phyloP scores from a whole-genome alignment of 768 basidiomycete genomes.

The Gloeostereum incarnatum region DNA sequence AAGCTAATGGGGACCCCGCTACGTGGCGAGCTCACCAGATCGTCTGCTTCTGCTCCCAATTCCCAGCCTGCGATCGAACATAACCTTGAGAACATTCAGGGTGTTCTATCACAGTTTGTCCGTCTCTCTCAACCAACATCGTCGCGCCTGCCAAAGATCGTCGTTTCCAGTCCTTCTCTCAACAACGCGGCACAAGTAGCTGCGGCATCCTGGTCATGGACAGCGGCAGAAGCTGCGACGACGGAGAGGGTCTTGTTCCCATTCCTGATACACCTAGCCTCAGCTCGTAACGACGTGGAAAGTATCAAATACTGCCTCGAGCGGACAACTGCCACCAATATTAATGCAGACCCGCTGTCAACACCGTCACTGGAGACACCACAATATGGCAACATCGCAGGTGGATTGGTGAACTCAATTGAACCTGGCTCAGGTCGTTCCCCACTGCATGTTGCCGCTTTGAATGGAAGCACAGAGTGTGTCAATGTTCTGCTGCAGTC shows the following conservation, averaged over 20 bases:
- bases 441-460: slow-evolving; percentile 70
- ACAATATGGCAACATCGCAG: slow-evolving; percentile 35
- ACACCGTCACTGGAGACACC: slow-evolving; percentile 16
- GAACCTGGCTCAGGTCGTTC: slow-evolving; percentile 66
- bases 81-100: slow-evolving; percentile 52
- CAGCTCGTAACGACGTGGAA: slow-evolving; percentile 58
- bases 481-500: slow-evolving; percentile 48
- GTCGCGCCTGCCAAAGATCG: slow-evolving; percentile 20
- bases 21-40: slow-evolving; percentile 79
- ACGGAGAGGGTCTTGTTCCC: slow-evolving; percentile 69
- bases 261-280: slow-evolving; percentile 72
- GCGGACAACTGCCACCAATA: slow-evolving; percentile 11
- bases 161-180: slow-evolving; percentile 25
- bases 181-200: slow-evolving; percentile 29
- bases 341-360: slow-evolving; percentile 14
- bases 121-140: slow-evolving; percentile 41
- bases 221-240: slow-evolving; percentile 62
- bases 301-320: slow-evolving; percentile 52
- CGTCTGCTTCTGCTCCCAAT: slow-evolving; percentile 30
- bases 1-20: slow-evolving; percentile 68
- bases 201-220: slow-evolving; percentile 69
- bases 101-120: slow-evolving; percentile 58
- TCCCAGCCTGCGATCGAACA: slow-evolving; percentile 34
- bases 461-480: slow-evolving; percentile 47
- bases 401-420: slow-evolving; percentile 65